A percentile compares a stretch with the other conserved stretches of the same genome.
These are phyloP conservation scores for Flaveria floridana DNA, from an alignment of 140 eudicot species.

Conservation along the genomic window DNA sequence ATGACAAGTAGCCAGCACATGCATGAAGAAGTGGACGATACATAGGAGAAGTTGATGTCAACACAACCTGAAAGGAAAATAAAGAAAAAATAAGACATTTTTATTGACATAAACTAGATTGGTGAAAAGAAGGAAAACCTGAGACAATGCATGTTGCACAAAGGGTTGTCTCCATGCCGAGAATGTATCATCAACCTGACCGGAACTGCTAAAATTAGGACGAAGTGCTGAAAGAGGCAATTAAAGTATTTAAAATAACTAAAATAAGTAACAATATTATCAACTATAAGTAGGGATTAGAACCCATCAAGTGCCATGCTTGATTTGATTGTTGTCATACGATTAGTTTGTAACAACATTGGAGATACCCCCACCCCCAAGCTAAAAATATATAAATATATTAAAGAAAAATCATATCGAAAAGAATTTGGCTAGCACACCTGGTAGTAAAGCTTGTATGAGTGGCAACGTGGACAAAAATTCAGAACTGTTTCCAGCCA, in stretches of 20 bases:
- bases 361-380: background rate
- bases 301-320: background rate
- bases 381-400: no score
- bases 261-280: background rate
- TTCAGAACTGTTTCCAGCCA: conserved; percentile 67
- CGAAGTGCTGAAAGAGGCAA: conserved; percentile 75
- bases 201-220: conserved; percentile 63
- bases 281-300: background rate
- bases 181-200: conserved; percentile 71
- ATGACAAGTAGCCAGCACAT: conserved; percentile 94
- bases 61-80: conserved; percentile 61
- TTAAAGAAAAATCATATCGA: background rate
- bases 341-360: background rate
- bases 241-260: background rate
- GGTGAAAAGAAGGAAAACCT: conserved; percentile 44
- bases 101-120: background rate
- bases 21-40: conserved; percentile 88
- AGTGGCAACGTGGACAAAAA: conserved; percentile 85
- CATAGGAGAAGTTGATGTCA: conserved; percentile 65
- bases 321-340: background rate
- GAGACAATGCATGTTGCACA: conserved; percentile 84
- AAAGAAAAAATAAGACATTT: conserved; percentile 7
- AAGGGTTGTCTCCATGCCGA: conserved; percentile 85
- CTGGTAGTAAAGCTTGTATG: conserved; percentile 94
- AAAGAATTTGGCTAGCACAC: conserved; percentile 37